A percentile compares a stretch with the other conserved stretches of the same genome.
These are phyloP conservation scores for Microsporum audouinii DNA, from an alignment of 2,329 filamentous ascomycete species.

Conservation along the genomic window DNA sequence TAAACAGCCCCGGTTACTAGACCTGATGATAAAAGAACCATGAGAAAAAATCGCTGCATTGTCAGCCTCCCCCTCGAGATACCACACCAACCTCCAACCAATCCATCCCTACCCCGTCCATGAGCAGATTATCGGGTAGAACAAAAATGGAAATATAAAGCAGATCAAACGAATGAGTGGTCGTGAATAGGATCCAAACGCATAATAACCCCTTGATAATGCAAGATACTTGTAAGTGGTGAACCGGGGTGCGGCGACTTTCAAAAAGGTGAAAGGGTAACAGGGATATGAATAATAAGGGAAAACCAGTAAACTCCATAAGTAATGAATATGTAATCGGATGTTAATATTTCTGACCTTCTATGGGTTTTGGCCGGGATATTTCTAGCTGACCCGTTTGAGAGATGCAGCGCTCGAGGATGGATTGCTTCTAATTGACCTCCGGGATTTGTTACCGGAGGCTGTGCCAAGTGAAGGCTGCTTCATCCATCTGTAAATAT, in stretches of 20 bases:
- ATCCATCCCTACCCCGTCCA: not conserved
- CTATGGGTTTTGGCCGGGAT: not conserved
- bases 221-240: not conserved
- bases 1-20: not conserved
- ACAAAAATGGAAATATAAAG: not conserved
- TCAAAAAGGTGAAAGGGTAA: not conserved
- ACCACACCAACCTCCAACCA: not conserved
- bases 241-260: not conserved
- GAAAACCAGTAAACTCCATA: not conserved
- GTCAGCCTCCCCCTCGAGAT: not conserved
- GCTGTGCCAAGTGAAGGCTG: not conserved
- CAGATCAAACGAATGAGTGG: not conserved
- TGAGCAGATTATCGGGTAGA: not conserved
- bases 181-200: not conserved
- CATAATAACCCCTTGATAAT: constrained; percentile 4
- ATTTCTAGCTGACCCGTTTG: not conserved
- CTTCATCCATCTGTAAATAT: constrained; percentile 3
- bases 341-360: not conserved
- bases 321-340: not conserved
- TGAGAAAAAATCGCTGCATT: not conserved
- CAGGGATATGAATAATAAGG: not conserved
- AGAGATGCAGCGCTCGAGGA: not conserved
- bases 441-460: not conserved
- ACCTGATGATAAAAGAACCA: not conserved
- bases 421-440: constrained; percentile 1